phyloP scores from a whole-genome alignment of 2,329 filamentous ascomycete species.

The Fusarium sp. region DNA sequence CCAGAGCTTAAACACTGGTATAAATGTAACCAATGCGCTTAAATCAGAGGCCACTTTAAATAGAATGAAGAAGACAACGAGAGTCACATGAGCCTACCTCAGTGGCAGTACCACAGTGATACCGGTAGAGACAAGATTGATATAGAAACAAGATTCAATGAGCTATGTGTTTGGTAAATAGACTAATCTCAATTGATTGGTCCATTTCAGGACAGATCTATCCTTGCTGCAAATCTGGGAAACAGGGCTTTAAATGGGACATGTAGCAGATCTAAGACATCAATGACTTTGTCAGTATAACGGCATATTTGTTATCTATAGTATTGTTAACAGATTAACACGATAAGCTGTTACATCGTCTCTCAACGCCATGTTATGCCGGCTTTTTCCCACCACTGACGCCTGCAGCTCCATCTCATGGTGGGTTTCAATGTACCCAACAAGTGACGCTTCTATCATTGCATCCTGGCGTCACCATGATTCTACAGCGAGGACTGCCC shows the following conservation, averaged over 20 bases:
- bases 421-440: not conserved
- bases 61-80: no score
- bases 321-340: not conserved
- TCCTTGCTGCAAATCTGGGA: not conserved
- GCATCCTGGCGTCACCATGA: conserved; percentile 13
- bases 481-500: not conserved
- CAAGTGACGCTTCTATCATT: conserved; percentile 3
- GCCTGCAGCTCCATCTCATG: not conserved
- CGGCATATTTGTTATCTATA: not conserved
- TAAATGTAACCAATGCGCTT: no score
- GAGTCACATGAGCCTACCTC: no score
- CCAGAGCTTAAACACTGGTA: no score
- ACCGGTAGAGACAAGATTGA: no score
- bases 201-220: no score
- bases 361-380: not conserved
- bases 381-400: not conserved
- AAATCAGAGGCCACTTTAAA: no score
- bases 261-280: conserved; percentile 1
- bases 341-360: not conserved
- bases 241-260: no score
- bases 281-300: not conserved
- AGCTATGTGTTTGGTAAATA: no score
- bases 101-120: no score
- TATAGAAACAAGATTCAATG: no score
- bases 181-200: not conserved